A percentile compares a stretch with the other conserved stretches of the same genome.
Conservation (phyloP, 257 asterid genomes). For the Petunia secreta region DNA sequence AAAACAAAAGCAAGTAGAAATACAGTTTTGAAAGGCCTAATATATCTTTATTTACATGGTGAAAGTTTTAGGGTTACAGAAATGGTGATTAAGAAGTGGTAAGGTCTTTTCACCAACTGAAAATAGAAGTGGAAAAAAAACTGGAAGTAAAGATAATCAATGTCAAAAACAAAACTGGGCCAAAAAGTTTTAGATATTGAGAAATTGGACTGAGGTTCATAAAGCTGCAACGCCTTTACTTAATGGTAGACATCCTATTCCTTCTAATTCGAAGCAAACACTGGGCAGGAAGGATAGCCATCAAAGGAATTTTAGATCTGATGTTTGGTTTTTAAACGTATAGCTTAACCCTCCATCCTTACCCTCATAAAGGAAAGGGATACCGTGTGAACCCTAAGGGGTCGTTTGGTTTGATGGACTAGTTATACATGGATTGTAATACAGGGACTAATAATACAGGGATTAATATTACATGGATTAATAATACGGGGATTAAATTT, state of each 20-base stretch:
- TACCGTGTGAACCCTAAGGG: background rate
- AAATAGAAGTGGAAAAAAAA: background rate
- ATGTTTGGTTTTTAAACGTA: background rate
- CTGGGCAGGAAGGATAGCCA: background rate
- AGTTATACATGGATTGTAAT: no score
- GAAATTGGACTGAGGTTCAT: background rate
- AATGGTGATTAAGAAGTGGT: background rate
- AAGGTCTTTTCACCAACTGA: background rate
- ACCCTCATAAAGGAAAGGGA: background rate
- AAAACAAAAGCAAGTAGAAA: background rate
- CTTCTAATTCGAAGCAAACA: background rate
- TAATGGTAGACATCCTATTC: background rate
- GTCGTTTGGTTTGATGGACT: no score
- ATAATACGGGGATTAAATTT: no score
- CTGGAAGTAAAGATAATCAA: conserved; percentile 6
- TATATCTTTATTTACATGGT: background rate
- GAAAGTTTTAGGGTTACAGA: background rate
- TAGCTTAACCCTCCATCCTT: background rate
- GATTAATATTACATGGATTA: no score
- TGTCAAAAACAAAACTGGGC: background rate
- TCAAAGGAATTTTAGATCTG: background rate
- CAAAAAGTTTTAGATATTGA: background rate
- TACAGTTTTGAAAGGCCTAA: background rate
- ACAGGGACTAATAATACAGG: no score
- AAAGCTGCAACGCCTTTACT: background rate